Conservation (phyloP, 2,329 filamentous ascomycete genomes). For the Rhytidhysteron rufulum region DNA sequence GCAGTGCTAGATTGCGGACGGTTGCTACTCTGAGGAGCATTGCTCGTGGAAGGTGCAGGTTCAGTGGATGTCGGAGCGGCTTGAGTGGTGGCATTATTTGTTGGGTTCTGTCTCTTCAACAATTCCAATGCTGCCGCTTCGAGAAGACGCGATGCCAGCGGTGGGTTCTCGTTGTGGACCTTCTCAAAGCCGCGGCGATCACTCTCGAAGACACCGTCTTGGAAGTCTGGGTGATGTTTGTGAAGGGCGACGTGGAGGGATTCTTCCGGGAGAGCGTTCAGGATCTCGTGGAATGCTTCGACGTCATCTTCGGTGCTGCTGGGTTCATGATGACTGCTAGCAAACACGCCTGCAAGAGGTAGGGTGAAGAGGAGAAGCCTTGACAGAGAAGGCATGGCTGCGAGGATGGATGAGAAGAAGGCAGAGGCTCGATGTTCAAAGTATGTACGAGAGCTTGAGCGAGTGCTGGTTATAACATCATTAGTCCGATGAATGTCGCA, state of each 20-base stretch:
- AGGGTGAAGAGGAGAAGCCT: constrained; percentile 26
- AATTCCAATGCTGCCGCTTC: constrained; percentile 57
- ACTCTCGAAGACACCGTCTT: constrained; percentile 64
- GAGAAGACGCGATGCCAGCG: constrained; percentile 60
- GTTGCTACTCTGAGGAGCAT: constrained; percentile 5
- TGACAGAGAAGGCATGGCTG: constrained; percentile 29
- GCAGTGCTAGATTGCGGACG: constrained; percentile 2
- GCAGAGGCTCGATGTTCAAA: too few relatives aligned
- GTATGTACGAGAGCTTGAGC: too few relatives aligned
- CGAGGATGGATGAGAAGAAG: too few relatives aligned
- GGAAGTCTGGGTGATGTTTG: constrained; percentile 59
- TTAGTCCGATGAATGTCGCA: neutral
- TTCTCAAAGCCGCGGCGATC: constrained; percentile 62
- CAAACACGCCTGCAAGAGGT: constrained; percentile 25
- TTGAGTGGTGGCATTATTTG: constrained; percentile 21
- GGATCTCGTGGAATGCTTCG: constrained; percentile 51
- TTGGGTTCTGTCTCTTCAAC: constrained; percentile 36
- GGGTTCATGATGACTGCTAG: constrained; percentile 16
- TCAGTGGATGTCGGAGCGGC: constrained; percentile 7
- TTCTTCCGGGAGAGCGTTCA: constrained; percentile 55
- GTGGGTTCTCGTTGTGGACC: constrained; percentile 58
- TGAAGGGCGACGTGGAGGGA: constrained; percentile 66
- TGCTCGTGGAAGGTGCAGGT: constrained; percentile 2
- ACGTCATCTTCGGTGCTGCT: constrained; percentile 19
- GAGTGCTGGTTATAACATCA: constrained; percentile 2